These are phyloP conservation scores for Coniferiporia sulphurascens DNA, from an alignment of 1,284 basidiomycete genomes.

Conservation along the genomic window DNA sequence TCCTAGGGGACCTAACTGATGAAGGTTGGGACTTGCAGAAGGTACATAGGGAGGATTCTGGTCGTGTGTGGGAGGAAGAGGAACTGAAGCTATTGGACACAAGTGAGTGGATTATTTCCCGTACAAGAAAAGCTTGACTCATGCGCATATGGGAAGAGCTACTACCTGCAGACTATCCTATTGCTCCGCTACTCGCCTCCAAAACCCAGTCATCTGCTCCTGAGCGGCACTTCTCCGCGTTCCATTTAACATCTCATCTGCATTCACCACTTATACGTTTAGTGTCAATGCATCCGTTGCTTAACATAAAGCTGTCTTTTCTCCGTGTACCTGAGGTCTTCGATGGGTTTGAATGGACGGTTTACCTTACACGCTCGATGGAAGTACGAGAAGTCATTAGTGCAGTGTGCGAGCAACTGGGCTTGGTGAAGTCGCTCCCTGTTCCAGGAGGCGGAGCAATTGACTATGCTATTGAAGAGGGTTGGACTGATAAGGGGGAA, in stretches of 20 bases:
- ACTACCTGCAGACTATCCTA: slow-evolving; percentile 38
- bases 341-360: slow-evolving; percentile 62
- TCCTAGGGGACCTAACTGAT: slow-evolving; percentile 52
- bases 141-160: slow-evolving; percentile 38
- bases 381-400: slow-evolving; percentile 53
- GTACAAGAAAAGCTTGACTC: neutral
- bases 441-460: slow-evolving; percentile 56
- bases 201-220: slow-evolving; percentile 32
- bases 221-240: slow-evolving; percentile 63
- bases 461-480: slow-evolving; percentile 66
- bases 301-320: slow-evolving; percentile 55
- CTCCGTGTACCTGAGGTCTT: slow-evolving; percentile 74
- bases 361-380: slow-evolving; percentile 54
- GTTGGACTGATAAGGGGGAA: slow-evolving; percentile 42
- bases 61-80: slow-evolving; percentile 64
- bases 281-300: slow-evolving; percentile 61
- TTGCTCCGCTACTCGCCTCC: slow-evolving; percentile 48
- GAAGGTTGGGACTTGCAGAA: slow-evolving; percentile 64
- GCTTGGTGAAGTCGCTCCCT: slow-evolving; percentile 57
- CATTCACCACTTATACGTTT: slow-evolving; percentile 65
- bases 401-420: slow-evolving; percentile 57
- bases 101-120: slow-evolving; percentile 38
- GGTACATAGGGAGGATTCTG: slow-evolving; percentile 51
- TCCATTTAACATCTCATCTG: slow-evolving; percentile 65
- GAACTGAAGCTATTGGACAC: slow-evolving; percentile 60